These are phyloP conservation scores for Globisporangium spinosum DNA, from an alignment of 352 stramenopile genomes.

Conservation along the genomic window DNA sequence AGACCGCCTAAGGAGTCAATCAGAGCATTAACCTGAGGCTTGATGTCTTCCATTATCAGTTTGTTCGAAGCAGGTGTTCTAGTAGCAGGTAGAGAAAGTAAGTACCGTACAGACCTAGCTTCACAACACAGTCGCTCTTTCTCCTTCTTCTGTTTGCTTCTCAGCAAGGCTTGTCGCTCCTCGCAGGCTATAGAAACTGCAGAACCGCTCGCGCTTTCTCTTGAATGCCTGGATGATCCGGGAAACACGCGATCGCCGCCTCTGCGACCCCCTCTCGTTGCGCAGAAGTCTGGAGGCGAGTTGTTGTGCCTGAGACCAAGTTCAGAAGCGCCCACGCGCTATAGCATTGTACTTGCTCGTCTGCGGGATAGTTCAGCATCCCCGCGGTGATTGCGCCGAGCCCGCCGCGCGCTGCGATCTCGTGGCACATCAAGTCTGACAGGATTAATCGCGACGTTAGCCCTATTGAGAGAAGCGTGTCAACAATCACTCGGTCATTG, in stretches of 20 bases:
- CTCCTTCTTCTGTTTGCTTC: too few species aligned
- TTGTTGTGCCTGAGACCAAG: constrained; percentile 41
- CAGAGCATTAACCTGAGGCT: too few species aligned
- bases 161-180: not conserved
- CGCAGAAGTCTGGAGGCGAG: constrained; percentile 51
- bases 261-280: constrained; percentile 67
- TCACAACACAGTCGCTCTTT: too few species aligned
- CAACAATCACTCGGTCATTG: not conserved
- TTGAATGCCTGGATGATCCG: constrained; percentile 70
- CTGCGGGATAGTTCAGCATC: constrained; percentile 69
- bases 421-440: constrained; percentile 65
- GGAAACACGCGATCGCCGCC: constrained; percentile 73
- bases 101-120: too few species aligned
- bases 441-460: too few species aligned
- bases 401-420: constrained; percentile 52
- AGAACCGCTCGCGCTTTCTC: constrained; percentile 77
- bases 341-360: constrained; percentile 61
- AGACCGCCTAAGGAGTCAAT: too few species aligned
- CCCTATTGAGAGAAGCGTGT: not conserved
- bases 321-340: constrained; percentile 72
- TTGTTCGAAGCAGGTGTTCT: too few species aligned
- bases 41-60: too few species aligned
- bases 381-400: constrained; percentile 64
- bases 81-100: too few species aligned
- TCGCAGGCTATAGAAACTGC: constrained; percentile 29